Base-by-base conservation (phyloP, 2,329 filamentous ascomycete species). In the Monilinia fructigena region DNA sequence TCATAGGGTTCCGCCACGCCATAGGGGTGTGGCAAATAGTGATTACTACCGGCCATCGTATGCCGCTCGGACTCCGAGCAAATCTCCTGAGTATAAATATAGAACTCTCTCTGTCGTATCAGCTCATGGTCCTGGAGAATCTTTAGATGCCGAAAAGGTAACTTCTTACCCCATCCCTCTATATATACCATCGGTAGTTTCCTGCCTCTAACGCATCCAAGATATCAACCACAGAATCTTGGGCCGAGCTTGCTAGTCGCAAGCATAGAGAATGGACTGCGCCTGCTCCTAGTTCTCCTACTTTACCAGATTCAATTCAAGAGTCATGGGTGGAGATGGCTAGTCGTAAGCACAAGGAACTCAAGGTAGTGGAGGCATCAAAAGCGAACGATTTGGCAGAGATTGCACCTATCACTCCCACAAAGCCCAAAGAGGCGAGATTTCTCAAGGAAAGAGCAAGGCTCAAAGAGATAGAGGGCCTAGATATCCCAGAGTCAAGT, bases 311-410 rank as follows among this genome's bases (percentile, higher is more conserved):
- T 40, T 14, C 31, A 50, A 20, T 40, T 23, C 12, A 40, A 52
- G 45, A 60, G n/a, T 53, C 54, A 8, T 65, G 45, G 63, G 54
- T 7, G n/a, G 55, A 65, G 11, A 31, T 65, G 26, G 31, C 63
- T 12, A 53, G 54, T 53, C 63, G 54, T 23, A 60, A 65, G 45
- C 45, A 40, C 26, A 59, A 28, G n/a, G 45, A 59, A 18, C 11
- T 53, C 12, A 42, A 40, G 63, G 23, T 14, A 52, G 16, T 31
- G 5, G 20, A 14, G 50, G 45, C 54, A 40, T 28, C 45, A 35
- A 40, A 50, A 2, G 31, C 6, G 18, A 26, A 4, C 31, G 38
- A 45, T 61, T 61, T 31, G 8, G 35, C 28, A 5, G 10, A 63
- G 6, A 7, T 31, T 55, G 10, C 38, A 31, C 20, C 20, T 20